Percentiles rank a stretch among this genome's conserved stretches.
These are phyloP conservation scores for Fusarium sp. DNA, from an alignment of 2,329 filamentous ascomycete genomes.

Conservation along the genomic window DNA sequence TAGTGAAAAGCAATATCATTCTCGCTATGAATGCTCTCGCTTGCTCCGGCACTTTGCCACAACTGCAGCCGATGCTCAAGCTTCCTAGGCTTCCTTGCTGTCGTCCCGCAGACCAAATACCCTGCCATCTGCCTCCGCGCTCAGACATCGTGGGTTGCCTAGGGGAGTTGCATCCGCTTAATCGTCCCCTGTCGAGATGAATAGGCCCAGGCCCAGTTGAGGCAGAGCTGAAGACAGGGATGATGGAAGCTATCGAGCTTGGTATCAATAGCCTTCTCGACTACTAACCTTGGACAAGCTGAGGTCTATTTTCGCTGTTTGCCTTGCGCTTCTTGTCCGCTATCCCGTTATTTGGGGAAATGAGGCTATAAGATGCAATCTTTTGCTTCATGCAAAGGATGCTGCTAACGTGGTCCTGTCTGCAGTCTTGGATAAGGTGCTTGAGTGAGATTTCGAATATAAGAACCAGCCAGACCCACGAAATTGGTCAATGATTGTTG, in stretches of 20 bases:
- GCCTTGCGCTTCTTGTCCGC: neutral
- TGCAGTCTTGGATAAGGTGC: neutral
- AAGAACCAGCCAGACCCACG: constrained; percentile 26
- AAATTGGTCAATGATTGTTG: neutral
- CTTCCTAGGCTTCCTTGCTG: constrained; percentile 16
- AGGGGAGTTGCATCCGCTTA: neutral
- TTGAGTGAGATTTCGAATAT: constrained; percentile 24
- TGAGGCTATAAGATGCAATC: constrained; percentile 11
- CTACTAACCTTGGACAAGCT: constrained; percentile 18
- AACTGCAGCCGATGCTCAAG: constrained; percentile 19
- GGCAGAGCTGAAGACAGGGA: constrained; percentile 39
- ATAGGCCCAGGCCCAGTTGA: constrained; percentile 25
- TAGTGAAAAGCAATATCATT: constrained; percentile 13
- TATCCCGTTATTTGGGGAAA: constrained; percentile 2
- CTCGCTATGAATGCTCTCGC: constrained; percentile 4
- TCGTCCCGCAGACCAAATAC: neutral
- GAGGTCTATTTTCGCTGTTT: constrained; percentile 11
- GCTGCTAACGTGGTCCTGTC: constrained; percentile 7
- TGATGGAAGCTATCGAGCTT: constrained; percentile 27
- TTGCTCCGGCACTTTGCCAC: constrained; percentile 15
- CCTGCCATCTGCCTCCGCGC: constrained; percentile 2
- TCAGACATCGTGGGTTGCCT: neutral
- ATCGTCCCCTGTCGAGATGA: constrained; percentile 1
- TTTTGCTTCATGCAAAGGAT: constrained; percentile 2
- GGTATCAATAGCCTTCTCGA: constrained; percentile 25